A percentile compares a stretch with the other conserved stretches of the same genome.
Evolutionary conservation across 2,329 filamentous ascomycete genomes (phyloP).

Genomic region (Aspergillus pseudotamarii): DNA sequence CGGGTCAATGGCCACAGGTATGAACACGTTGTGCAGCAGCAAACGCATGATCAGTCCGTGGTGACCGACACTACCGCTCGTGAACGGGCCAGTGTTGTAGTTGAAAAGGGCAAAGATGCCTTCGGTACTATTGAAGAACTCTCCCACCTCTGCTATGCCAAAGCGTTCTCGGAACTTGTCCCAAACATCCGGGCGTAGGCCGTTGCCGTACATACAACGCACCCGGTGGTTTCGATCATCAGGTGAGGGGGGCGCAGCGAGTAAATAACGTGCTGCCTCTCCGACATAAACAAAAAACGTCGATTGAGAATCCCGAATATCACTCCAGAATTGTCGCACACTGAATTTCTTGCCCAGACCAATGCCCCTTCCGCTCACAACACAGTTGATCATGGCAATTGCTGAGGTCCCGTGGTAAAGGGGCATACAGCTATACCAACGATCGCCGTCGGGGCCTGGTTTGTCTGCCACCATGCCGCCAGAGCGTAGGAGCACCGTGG

Average conservation of each 20-base stretch:
- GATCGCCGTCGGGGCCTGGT: slow-evolving; percentile 48
- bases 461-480: slow-evolving; percentile 32
- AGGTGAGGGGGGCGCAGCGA: slow-evolving; percentile 61
- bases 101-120: slow-evolving; percentile 68
- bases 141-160: slow-evolving; percentile 57
- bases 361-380: slow-evolving; percentile 54
- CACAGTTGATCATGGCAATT: slow-evolving; percentile 58
- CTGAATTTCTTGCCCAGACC: slow-evolving; percentile 60
- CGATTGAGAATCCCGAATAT: slow-evolving; percentile 67
- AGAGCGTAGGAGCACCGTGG: slow-evolving; percentile 37
- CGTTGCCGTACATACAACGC: slow-evolving; percentile 52
- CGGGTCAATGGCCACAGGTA: slow-evolving; percentile 70
- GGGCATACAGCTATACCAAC: slow-evolving; percentile 78
- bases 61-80: slow-evolving; percentile 68
- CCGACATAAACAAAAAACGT: slow-evolving; percentile 78
- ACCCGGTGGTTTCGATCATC: slow-evolving; percentile 50
- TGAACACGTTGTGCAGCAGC: slow-evolving; percentile 56
- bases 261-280: slow-evolving; percentile 73
- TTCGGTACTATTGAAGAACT: slow-evolving; percentile 80
- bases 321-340: slow-evolving; percentile 70
- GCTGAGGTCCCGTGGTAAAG: slow-evolving; percentile 76
- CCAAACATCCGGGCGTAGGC: slow-evolving; percentile 54
- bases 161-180: slow-evolving; percentile 58
- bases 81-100: slow-evolving; percentile 62
- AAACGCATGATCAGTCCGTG: slow-evolving; percentile 66